Base-by-base conservation (phyloP, 1,284 basidiomycete species). In the Ganoderma boninense region DNA sequence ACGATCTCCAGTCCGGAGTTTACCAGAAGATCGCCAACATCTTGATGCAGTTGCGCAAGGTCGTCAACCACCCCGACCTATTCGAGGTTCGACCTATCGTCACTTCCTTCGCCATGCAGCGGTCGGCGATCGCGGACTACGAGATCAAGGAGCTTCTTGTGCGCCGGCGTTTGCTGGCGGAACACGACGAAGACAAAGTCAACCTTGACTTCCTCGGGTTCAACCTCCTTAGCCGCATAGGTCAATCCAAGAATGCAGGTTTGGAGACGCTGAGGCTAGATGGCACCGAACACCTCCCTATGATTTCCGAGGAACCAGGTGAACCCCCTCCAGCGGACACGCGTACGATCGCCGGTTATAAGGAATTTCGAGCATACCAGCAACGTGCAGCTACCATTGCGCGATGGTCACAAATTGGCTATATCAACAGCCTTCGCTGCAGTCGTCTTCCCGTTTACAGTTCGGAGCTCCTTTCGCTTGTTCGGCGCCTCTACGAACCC, bases 21-120 rank as follows among this genome's bases (percentile, higher is more conserved):
- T 94, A 94, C 76, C 91, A 93, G 80, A 97, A 97, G 80, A 96
- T 99, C 71, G 96, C 97, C 81, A 99, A 99, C 80, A 95, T 97
- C 71, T 87, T 99, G 70, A 99, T 99, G 97, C 97, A 99, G 80
- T 87, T 98, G 26, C 89, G 95, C 65, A 97, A 97, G 82, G 95
- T 97, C 52, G 97, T 97, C 85, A 98, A 98, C 77, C 97, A 98
- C 79, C 97, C 97, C 0, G 95, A 98, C 79, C 85, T 99, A 29
- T 98, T 99, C 80, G 97, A 99, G 82, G 94, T 97, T 23, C 90
- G 97, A 56, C 96, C 96, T 0, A 95, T 98, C 75, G 90, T 95
- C 59, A 98, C 97, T 1, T 96, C 95, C 8, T 97, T 98, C 80
- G 91, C 93, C 0, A 95, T 97, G 92, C 83, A 87, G 46, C 89